Conservation (phyloP, 305 asterid species). For the Fraxinus latifolia region DNA sequence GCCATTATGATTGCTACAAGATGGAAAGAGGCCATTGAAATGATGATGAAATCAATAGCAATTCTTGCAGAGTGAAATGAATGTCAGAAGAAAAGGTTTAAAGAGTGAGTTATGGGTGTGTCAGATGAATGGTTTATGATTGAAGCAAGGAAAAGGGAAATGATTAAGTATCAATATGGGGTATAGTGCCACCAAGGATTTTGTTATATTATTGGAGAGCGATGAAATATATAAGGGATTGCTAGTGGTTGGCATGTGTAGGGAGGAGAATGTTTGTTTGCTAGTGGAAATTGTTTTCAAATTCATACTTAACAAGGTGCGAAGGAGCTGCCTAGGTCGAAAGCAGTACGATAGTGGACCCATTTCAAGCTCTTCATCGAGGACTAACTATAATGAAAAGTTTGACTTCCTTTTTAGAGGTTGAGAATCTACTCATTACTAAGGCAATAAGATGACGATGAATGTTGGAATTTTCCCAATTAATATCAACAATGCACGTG, state of each 20-base stretch:
- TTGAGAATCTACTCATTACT: not conserved
- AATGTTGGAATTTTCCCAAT: not conserved
- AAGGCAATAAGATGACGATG: not conserved
- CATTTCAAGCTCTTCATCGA: not conserved
- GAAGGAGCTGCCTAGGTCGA: not conserved
- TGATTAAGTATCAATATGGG: conserved; percentile 37
- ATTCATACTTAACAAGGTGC: not conserved
- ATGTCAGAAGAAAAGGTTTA: not conserved
- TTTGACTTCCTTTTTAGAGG: not conserved
- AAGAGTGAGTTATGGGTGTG: conserved; percentile 16
- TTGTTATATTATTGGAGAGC: conserved; percentile 31
- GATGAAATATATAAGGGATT: conserved; percentile 32
- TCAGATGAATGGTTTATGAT: conserved; percentile 8
- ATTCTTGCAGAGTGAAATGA: conserved; percentile 13
- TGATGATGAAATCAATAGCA: conserved; percentile 42
- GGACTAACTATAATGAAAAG: not conserved
- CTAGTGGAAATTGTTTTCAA: conserved; percentile 24
- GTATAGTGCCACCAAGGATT: conserved; percentile 29
- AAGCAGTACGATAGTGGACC: not conserved
- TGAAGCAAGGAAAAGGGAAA: not conserved
- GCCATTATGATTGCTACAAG: conserved; percentile 26
- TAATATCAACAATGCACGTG: not conserved
- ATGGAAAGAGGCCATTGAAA: conserved; percentile 44
- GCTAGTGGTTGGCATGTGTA: conserved; percentile 43
- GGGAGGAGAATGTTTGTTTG: conserved; percentile 33